A percentile compares a stretch with the other conserved stretches of the same genome.
These are phyloP conservation scores for Desmodesmus armatus DNA, from an alignment of 139 green algal genomes.

Conservation along the genomic window DNA sequence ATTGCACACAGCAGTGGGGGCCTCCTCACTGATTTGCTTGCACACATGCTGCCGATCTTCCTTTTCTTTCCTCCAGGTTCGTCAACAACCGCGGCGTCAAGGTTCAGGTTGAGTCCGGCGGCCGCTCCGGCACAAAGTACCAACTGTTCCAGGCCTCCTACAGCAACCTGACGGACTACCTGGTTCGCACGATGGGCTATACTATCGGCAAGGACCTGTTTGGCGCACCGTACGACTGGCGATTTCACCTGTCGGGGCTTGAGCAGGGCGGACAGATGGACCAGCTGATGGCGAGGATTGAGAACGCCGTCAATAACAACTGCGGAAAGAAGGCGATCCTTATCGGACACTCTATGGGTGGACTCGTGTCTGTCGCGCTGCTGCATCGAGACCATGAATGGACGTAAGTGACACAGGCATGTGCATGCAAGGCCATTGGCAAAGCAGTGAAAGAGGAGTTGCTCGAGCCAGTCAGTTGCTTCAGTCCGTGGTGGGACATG, in stretches of 20 bases:
- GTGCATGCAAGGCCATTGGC: too few species aligned
- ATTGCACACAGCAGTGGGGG: too few species aligned
- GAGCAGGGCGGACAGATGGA: conserved; percentile 15
- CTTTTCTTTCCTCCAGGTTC: conserved; percentile 42
- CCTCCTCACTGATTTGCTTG: too few species aligned
- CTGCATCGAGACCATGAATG: conserved; percentile 18
- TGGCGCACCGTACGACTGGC: conserved; percentile 39
- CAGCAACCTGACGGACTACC: conserved; percentile 20
- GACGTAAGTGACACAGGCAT: conserved; percentile 17
- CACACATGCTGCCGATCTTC: too few species aligned
- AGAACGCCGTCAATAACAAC: neutral
- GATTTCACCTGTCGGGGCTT: conserved; percentile 18
- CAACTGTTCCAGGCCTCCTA: conserved; percentile 14
- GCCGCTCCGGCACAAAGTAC: conserved; percentile 24
- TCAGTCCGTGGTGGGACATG: too few species aligned
- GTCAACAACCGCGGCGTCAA: conserved; percentile 12
- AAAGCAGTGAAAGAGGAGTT: too few species aligned
- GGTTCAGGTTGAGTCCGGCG: conserved; percentile 1
- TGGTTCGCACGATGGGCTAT: neutral
- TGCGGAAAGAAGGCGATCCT: conserved; percentile 35
- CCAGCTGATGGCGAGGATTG: neutral
- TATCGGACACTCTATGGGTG: conserved; percentile 33
- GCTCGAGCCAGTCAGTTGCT: too few species aligned
- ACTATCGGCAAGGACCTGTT: conserved; percentile 38
- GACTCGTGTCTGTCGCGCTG: conserved; percentile 18